Percentiles rank a stretch among this genome's conserved stretches.
Evolutionary conservation across 148 eudicot genomes (phyloP).

Genomic region (Rhododendron molle): DNA sequence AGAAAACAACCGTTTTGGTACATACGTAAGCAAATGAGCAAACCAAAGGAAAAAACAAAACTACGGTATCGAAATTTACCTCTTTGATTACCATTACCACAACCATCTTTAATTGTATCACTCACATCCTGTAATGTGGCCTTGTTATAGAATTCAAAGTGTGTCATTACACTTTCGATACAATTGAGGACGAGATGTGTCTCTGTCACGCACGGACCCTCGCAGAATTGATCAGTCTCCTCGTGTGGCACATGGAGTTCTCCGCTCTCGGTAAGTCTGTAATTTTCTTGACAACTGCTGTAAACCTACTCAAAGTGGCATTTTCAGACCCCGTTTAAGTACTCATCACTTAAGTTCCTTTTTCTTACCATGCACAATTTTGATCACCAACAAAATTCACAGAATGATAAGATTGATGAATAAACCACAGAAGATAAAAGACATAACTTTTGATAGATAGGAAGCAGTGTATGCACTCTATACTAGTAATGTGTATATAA

Average conservation of each 20-base stretch:
- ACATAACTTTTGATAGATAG: not conserved
- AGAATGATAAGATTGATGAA: not conserved
- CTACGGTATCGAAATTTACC: conserved; percentile 13
- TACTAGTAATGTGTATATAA: not conserved
- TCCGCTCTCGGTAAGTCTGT: conserved; percentile 46
- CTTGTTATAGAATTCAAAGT: conserved; percentile 47
- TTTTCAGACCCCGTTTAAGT: not conserved
- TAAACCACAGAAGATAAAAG: not conserved
- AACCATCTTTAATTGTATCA: conserved; percentile 51
- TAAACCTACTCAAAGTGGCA: conserved; percentile 35
- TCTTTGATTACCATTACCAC: conserved; percentile 46
- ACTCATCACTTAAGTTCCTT: not conserved
- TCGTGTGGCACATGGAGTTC: conserved; percentile 51
- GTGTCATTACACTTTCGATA: conserved; percentile 32
- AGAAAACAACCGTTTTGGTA: not conserved
- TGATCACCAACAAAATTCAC: not conserved
- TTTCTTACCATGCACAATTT: not conserved
- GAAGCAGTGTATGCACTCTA: not conserved
- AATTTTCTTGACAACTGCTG: conserved; percentile 47
- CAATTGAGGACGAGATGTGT: conserved; percentile 57
- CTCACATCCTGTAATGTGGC: conserved; percentile 47
- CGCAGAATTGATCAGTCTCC: conserved; percentile 47
- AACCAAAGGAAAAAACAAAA: not conserved
- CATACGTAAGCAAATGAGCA: not conserved
- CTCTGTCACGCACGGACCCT: conserved; percentile 58